Evolutionary conservation across 345 rosid species (phyloP).

Genomic region (Pistacia integerrima): DNA sequence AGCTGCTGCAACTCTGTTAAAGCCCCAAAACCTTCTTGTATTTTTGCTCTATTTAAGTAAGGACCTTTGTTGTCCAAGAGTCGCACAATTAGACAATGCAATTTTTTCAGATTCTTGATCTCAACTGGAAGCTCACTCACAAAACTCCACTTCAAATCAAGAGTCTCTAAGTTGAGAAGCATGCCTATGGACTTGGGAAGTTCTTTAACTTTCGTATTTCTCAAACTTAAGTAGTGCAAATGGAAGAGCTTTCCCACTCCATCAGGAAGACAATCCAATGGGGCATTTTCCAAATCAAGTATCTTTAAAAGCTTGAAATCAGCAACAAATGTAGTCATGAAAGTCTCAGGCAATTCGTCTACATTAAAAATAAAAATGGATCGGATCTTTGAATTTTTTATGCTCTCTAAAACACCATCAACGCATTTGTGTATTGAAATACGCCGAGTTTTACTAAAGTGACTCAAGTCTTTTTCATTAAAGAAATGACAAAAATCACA

Average conservation of each 20-base stretch:
- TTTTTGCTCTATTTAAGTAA: no score
- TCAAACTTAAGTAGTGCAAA: slow-evolving; percentile 6
- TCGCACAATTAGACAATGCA: background rate
- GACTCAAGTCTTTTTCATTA: background rate
- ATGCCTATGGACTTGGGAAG: slow-evolving; percentile 14
- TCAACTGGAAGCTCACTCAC: background rate
- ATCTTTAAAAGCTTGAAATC: background rate
- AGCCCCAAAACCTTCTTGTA: no score
- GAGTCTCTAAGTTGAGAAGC: slow-evolving; percentile 3
- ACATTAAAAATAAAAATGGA: slow-evolving; percentile 13
- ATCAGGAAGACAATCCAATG: background rate
- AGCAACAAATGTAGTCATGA: background rate
- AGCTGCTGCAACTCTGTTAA: no score
- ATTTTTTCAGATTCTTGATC: slow-evolving; percentile 1
- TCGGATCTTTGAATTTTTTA: slow-evolving; percentile 1
- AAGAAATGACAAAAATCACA: background rate
- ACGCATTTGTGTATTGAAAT: background rate
- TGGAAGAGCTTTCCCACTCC: background rate
- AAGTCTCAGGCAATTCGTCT: background rate
- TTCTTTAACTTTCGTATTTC: background rate
- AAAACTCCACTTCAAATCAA: background rate
- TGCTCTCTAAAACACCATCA: background rate
- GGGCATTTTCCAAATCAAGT: background rate
- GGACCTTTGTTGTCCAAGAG: no score
- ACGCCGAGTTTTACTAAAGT: slow-evolving; percentile 8